phyloP scores from a whole-genome alignment of 257 asterid genomes.

The Rehmannia glutinosa region DNA sequence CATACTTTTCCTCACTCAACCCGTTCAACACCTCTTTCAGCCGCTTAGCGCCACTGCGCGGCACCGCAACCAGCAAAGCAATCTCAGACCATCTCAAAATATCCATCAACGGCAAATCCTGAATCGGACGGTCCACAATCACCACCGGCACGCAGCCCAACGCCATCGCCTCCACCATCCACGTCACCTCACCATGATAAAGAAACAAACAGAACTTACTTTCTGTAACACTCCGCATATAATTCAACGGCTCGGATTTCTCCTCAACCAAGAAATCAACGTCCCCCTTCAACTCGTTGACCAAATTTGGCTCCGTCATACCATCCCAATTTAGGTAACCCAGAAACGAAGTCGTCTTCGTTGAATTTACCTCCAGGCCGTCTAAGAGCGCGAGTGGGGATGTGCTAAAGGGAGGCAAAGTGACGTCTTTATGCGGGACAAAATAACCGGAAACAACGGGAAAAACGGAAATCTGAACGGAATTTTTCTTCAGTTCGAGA shows the following conservation, averaged over 20 bases:
- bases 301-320: conserved; percentile 29
- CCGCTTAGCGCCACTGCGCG: conserved; percentile 42
- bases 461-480: conserved; percentile 65
- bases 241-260: conserved; percentile 24
- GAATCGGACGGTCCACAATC: conserved; percentile 74
- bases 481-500: conserved; percentile 84
- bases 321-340: conserved; percentile 64
- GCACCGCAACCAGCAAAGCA: conserved; percentile 43
- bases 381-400: conserved; percentile 16
- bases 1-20: conserved; percentile 40
- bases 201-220: conserved; percentile 74
- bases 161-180: conserved; percentile 62
- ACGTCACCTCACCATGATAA: conserved; percentile 38
- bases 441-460: conserved; percentile 68
- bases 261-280: conserved; percentile 49
- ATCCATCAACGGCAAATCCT: conserved; percentile 87
- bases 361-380: conserved; percentile 10
- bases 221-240: conserved; percentile 4
- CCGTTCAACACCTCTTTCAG: conserved; percentile 52
- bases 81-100: conserved; percentile 69
- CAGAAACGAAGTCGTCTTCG: conserved; percentile 25
- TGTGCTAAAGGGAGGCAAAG: conserved; percentile 48
- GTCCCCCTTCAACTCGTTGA: conserved; percentile 48
- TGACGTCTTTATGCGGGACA: conserved; percentile 81
- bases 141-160: conserved; percentile 84